A percentile compares a stretch with the other conserved stretches of the same genome.
phyloP scores from a whole-genome alignment of 306 rosid species.

The Glycine latifolia region DNA sequence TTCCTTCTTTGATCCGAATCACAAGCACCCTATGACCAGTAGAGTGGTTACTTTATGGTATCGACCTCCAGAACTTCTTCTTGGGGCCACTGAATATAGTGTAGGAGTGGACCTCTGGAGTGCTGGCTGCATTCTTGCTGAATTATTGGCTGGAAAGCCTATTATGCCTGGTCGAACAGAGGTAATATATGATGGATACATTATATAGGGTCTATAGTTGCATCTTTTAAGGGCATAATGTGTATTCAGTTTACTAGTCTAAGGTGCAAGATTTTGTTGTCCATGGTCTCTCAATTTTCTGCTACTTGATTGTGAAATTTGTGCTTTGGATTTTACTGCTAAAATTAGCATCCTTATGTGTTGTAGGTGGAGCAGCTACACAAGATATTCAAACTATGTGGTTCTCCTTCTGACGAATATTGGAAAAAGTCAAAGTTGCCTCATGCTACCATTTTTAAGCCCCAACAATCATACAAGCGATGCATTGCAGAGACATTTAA shows the following conservation, averaged over 20 bases:
- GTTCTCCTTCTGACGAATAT: constrained; percentile 62
- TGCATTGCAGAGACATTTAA: constrained; percentile 58
- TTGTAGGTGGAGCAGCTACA: constrained; percentile 62
- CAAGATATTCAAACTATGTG: constrained; percentile 61
- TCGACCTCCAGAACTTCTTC: constrained; percentile 63
- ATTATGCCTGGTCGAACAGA: constrained; percentile 67
- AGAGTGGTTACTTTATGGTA: constrained; percentile 64
- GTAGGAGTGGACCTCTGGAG: constrained; percentile 63
- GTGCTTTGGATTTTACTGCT: constrained; percentile 45
- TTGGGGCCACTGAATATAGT: constrained; percentile 61
- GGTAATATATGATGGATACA: constrained; percentile 46
- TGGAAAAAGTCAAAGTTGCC: constrained; percentile 64
- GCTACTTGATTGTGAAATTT: constrained; percentile 34
- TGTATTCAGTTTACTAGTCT: constrained; percentile 37
- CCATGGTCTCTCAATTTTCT: constrained; percentile 35
- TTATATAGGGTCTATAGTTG: constrained; percentile 32
- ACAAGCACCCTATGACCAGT: constrained; percentile 59
- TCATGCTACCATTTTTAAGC: constrained; percentile 62
- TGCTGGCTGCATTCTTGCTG: constrained; percentile 65
- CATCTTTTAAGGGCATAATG: constrained; percentile 23
- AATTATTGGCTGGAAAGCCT: constrained; percentile 62
- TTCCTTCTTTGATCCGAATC: constrained; percentile 57
- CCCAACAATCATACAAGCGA: constrained; percentile 59
- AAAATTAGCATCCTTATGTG: constrained; percentile 14
- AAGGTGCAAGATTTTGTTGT: constrained; percentile 44